Conservation (phyloP, 176 grass and related monocot species). For the Bonia amplexicaulis region DNA sequence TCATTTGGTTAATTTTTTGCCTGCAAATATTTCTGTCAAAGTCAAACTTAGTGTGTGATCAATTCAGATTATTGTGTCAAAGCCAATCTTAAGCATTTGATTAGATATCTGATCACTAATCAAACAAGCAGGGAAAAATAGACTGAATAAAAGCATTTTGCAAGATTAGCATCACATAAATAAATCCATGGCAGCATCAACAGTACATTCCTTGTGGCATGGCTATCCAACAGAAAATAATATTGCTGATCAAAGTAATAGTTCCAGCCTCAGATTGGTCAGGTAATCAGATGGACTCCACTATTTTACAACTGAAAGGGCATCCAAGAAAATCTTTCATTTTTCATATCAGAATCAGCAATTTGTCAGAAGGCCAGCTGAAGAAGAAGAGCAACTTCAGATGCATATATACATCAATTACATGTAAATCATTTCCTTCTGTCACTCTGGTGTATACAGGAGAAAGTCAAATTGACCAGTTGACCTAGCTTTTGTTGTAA, state of each 20-base stretch:
- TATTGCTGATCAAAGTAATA: constrained; percentile 22
- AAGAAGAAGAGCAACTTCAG: constrained; percentile 25
- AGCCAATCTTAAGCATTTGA: neutral
- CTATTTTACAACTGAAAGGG: constrained; percentile 34
- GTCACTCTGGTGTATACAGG: neutral
- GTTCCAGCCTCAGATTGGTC: constrained; percentile 20
- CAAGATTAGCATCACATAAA: neutral
- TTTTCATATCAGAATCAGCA: constrained; percentile 25
- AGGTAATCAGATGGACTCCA: constrained; percentile 28
- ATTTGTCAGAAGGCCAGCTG: constrained; percentile 13
- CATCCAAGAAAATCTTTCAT: constrained; percentile 17
- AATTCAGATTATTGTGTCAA: constrained; percentile 5
- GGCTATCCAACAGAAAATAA: neutral
- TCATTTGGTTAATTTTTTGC: neutral
- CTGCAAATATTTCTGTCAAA: constrained; percentile 28
- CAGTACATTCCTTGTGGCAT: constrained; percentile 24
- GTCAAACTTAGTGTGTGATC: constrained; percentile 10
- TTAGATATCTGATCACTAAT: neutral
- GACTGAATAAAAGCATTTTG: neutral
- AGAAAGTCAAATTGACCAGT: neutral
- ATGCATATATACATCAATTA: neutral
- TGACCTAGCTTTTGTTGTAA: neutral
- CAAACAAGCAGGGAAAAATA: neutral
- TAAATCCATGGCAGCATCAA: neutral
- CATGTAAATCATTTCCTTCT: neutral